Percentiles rank a stretch among this genome's conserved stretches.
phyloP scores from a whole-genome alignment of 2,329 filamentous ascomycete genomes.

The Aspergillus fructus region DNA sequence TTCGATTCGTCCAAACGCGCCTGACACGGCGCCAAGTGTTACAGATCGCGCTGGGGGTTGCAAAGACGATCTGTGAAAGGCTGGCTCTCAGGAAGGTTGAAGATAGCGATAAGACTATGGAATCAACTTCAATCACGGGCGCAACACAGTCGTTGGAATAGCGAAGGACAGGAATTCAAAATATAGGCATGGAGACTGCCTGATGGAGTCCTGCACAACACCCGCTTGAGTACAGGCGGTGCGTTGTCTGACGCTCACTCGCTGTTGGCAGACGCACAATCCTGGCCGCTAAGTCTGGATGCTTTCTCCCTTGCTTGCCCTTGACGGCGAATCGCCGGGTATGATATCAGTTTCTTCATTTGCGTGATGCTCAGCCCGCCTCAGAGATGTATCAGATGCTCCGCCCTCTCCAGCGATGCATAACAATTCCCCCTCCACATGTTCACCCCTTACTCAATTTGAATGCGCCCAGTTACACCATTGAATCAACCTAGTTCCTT shows the following conservation, averaged over 20 bases:
- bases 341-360: neutral
- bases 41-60: constrained; percentile 20
- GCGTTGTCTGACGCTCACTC: constrained; percentile 27
- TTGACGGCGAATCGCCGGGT: neutral
- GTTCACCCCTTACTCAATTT: neutral
- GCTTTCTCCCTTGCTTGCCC: neutral
- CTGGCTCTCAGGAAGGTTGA: too few relatives aligned
- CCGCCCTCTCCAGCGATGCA: neutral
- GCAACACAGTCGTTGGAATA: neutral
- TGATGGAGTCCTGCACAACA: neutral
- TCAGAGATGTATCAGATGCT: constrained; percentile 7
- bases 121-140: neutral
- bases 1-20: constrained; percentile 16
- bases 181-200: neutral
- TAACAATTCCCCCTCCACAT: neutral
- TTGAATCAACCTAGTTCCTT: neutral
- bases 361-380: neutral
- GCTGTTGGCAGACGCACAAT: constrained; percentile 17
- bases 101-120: neutral
- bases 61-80: neutral
- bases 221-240: constrained; percentile 12
- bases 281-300: constrained; percentile 1
- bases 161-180: neutral
- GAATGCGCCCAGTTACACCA: neutral
- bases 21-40: constrained; percentile 24